phyloP scores from a whole-genome alignment of 2,329 filamentous ascomycete genomes.

The Cryphonectria radicalis region DNA sequence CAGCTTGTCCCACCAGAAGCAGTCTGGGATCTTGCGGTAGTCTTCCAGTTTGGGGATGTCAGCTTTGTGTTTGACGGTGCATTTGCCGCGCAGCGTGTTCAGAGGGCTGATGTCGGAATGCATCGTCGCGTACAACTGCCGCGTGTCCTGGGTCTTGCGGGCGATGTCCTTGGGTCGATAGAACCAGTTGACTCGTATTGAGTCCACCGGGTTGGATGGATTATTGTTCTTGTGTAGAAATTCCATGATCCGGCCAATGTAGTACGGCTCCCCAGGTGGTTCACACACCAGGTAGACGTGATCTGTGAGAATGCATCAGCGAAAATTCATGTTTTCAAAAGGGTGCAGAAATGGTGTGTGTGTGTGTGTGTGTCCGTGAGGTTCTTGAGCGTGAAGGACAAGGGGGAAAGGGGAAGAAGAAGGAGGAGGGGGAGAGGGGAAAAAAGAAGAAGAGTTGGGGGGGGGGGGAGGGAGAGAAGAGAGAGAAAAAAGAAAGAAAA shows the following conservation, averaged over 20 bases:
- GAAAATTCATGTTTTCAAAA: background rate
- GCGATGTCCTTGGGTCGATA: slow-evolving; percentile 96
- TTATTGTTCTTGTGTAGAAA: slow-evolving; percentile 86
- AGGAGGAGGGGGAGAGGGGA: background rate
- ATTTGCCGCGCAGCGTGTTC: slow-evolving; percentile 90
- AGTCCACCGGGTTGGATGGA: slow-evolving; percentile 74
- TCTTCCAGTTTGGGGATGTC: slow-evolving; percentile 61
- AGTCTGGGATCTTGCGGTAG: slow-evolving; percentile 82
- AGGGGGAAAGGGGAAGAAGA: background rate
- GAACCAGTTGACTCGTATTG: slow-evolving; percentile 97
- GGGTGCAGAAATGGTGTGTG: background rate
- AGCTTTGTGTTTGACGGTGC: slow-evolving; percentile 83
- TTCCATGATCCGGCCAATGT: slow-evolving; percentile 97
- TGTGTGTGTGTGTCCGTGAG: background rate
- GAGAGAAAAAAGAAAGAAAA: background rate
- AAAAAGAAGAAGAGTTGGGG: background rate
- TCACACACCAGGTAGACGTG: slow-evolving; percentile 97
- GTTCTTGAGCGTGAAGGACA: background rate
- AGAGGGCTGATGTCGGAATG: slow-evolving; percentile 95
- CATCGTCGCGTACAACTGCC: slow-evolving; percentile 95
- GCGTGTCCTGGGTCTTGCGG: slow-evolving; percentile 87
- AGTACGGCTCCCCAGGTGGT: slow-evolving; percentile 96
- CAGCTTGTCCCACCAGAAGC: slow-evolving; percentile 96
- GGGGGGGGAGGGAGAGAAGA: background rate
- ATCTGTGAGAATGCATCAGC: slow-evolving; percentile 45